A percentile compares a stretch with the other conserved stretches of the same genome.
phyloP scores from a whole-genome alignment of 495 filamentous ascomycete genomes.

The Aspergillus sclerotiicarbonarius region DNA sequence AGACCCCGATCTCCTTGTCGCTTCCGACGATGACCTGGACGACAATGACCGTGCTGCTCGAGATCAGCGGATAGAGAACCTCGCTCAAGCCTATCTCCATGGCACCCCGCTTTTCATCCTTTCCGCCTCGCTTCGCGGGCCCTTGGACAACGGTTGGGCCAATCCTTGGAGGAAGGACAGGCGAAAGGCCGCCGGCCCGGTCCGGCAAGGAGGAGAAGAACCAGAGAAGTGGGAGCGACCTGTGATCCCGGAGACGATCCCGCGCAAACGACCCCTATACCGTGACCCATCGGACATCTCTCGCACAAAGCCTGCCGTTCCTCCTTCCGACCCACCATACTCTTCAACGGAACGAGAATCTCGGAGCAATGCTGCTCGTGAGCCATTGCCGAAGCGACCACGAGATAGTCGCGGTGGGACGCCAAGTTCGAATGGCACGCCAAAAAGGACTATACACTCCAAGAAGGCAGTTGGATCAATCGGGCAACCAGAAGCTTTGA shows the following conservation, averaged over 20 bases:
- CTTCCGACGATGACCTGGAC: slow-evolving; percentile 60
- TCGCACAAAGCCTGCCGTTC: slow-evolving; percentile 3
- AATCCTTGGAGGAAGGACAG: slow-evolving; percentile 61
- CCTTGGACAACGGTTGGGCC: slow-evolving; percentile 60
- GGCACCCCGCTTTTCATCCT: slow-evolving; percentile 58
- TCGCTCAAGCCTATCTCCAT: slow-evolving; percentile 57
- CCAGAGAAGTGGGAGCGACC: slow-evolving; percentile 2
- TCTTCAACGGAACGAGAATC: background rate
- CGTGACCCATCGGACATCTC: slow-evolving; percentile 7
- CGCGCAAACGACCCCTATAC: slow-evolving; percentile 18
- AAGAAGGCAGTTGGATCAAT: background rate
- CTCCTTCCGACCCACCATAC: background rate
- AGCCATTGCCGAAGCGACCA: background rate
- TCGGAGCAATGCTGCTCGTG: background rate
- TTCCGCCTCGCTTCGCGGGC: slow-evolving; percentile 61
- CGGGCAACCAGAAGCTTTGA: slow-evolving; percentile 8
- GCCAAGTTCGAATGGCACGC: slow-evolving; percentile 1
- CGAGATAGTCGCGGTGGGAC: background rate
- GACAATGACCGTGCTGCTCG: slow-evolving; percentile 48
- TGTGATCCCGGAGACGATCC: slow-evolving; percentile 25
- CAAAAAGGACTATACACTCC: slow-evolving; percentile 1
- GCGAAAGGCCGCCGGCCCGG: background rate
- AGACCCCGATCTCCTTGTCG: slow-evolving; percentile 44
- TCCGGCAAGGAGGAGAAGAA: background rate
- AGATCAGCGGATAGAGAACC: slow-evolving; percentile 54